Evolutionary conservation across 805 yeast genomes (phyloP).

Genomic region (Candida qinlingensis): DNA sequence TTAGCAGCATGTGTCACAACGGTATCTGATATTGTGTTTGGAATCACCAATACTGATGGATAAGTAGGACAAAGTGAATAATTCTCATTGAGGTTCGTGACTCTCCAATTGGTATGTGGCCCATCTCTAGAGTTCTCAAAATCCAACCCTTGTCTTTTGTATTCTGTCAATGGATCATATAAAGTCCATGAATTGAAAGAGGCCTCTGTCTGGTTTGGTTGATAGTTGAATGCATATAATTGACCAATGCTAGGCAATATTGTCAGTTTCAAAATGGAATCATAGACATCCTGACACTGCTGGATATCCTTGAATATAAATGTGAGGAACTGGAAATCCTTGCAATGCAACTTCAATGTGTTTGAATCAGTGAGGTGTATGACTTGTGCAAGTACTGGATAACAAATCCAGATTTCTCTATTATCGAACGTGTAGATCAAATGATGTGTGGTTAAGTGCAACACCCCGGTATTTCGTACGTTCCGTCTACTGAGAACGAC

Average conservation of each 20-base stretch:
- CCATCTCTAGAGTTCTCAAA: constrained; percentile 23
- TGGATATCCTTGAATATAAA: constrained; percentile 61
- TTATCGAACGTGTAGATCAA: constrained; percentile 47
- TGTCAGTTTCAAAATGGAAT: constrained; percentile 63
- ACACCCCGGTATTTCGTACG: constrained; percentile 45
- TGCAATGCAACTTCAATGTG: constrained; percentile 66
- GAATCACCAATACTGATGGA: constrained; percentile 65
- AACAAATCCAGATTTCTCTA: constrained; percentile 86
- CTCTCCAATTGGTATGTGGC: constrained; percentile 52
- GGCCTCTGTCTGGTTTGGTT: constrained; percentile 66
- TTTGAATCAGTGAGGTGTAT: constrained; percentile 32
- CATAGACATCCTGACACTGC: constrained; percentile 66
- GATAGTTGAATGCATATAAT: constrained; percentile 79
- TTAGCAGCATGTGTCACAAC: constrained; percentile 79
- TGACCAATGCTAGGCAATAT: constrained; percentile 45
- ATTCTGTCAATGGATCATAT: constrained; percentile 61
- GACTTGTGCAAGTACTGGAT: constrained; percentile 66
- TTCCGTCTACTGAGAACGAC: constrained; percentile 59
- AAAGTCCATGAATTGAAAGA: constrained; percentile 67
- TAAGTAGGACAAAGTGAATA: constrained; percentile 72
- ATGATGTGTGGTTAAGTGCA: constrained; percentile 74
- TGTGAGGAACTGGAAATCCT: constrained; percentile 79
- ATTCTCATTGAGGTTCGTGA: constrained; percentile 56
- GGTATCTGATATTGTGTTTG: constrained; percentile 73
- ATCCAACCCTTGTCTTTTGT: constrained; percentile 60